phyloP scores from a whole-genome alignment of 495 filamentous ascomycete genomes.

The Hypoxylon perforatum region DNA sequence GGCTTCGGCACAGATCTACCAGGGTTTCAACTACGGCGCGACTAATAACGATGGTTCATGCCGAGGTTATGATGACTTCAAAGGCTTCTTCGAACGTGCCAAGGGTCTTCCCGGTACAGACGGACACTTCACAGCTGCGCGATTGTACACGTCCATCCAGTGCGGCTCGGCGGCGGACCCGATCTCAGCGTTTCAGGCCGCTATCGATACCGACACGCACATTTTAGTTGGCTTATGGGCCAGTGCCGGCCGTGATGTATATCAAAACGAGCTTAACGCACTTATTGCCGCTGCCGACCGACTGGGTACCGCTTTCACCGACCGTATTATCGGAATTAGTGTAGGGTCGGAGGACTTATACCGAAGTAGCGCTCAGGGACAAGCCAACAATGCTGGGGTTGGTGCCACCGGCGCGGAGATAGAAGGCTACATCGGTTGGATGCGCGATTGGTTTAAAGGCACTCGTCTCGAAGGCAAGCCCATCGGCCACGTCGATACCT shows the following conservation, averaged over 20 bases:
- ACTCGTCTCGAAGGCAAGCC: conserved; percentile 63
- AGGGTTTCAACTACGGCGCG: conserved; percentile 81
- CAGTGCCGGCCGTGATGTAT: conserved; percentile 64
- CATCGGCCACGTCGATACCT: conserved; percentile 85
- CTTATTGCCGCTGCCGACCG: conserved; percentile 65
- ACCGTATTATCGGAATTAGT: conserved; percentile 76
- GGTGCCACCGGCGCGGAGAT: conserved; percentile 66
- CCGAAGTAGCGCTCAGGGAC: conserved; percentile 67
- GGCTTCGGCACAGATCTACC: conserved; percentile 44
- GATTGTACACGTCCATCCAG: conserved; percentile 54
- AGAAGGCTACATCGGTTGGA: conserved; percentile 68
- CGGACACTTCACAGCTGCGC: conserved; percentile 72
- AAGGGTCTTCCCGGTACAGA: conserved; percentile 71
- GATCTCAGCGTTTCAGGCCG: conserved; percentile 72
- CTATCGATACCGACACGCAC: conserved; percentile 70
- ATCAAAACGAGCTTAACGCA: conserved; percentile 73
- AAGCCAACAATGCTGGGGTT: conserved; percentile 52
- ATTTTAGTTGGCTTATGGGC: conserved; percentile 78
- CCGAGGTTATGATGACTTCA: conserved; percentile 69
- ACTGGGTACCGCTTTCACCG: conserved; percentile 67
- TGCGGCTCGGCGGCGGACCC: conserved; percentile 57
- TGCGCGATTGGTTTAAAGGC: conserved; percentile 62
- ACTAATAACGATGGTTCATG: conserved; percentile 65
- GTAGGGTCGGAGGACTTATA: conserved; percentile 87
- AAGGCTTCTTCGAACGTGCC: conserved; percentile 71